Evolutionary conservation across 768 basidiomycete species (phyloP), one percentile per base, ranked within the genome.

Genomic region (Lentinula detonsa): DNA sequence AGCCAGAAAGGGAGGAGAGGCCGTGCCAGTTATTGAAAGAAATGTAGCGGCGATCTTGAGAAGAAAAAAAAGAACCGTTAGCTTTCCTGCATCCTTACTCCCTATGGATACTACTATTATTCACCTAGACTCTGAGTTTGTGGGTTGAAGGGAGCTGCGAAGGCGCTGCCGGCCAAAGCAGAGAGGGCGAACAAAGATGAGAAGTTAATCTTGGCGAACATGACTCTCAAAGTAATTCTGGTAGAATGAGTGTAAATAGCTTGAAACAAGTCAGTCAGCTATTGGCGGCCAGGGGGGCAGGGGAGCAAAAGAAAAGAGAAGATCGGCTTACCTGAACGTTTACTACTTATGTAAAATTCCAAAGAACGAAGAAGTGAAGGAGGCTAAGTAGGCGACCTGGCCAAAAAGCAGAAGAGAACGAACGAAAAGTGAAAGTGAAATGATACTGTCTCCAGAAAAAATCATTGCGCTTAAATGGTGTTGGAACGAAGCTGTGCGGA

Each of bases 171-270:
- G 18, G 71, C 70, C 57, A 76, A 63, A 57, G 68, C 68, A 50
- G 72, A 71, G 62, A 73, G 60, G 66, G 69, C 66, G 65, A 75
- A 54, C 54, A 70, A 66, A 39, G 37, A 39, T 56, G 64, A 65
- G 65, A 72, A 63, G 50, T 71, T 71, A 65, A 75, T 68, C 65
- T 75, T 77, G 61, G 73, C 68, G 67, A 78, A 76, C 77, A 77
- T 76, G 67, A 66, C 71, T 40, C 18, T 45, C 28, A 58, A 34
- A 49, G 39, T 45, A 56, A 40, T 35, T 40, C n/a, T 15, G 2
- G n/a, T 33, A 11, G 23, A 55, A 55, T 55, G 39, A 45, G 54
- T n/a, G 37, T 45, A 31, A 10, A 40, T 23, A 46, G 45, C 50
- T 34, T 15, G 16, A 34, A n/a, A n/a, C n/a, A n/a, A n/a, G 11